phyloP scores from a whole-genome alignment of 108 stramenopile genomes.

The Cyclotella baltica region DNA sequence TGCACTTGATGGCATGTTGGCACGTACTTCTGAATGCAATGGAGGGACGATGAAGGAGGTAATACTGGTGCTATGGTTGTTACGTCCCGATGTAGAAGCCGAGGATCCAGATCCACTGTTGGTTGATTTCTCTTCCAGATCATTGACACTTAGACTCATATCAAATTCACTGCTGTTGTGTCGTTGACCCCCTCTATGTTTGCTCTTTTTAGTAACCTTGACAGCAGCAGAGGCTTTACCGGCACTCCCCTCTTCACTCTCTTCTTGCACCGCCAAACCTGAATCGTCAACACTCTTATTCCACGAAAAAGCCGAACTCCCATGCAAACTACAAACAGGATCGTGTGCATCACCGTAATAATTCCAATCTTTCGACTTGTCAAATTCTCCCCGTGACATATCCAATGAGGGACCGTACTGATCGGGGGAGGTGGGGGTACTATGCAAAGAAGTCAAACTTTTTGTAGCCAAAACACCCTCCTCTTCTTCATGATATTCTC shows the following conservation, averaged over 20 bases:
- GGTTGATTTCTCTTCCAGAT: background rate
- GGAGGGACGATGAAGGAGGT: background rate
- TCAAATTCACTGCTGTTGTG: background rate
- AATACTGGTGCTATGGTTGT: background rate
- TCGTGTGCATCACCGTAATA: background rate
- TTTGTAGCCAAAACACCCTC: background rate
- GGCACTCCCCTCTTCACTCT: background rate
- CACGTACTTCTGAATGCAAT: conserved; percentile 5
- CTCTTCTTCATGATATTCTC: background rate
- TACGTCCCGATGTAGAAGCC: background rate
- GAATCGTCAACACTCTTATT: background rate
- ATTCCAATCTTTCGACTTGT: conserved; percentile 2
- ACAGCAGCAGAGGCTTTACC: background rate
- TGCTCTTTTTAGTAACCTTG: background rate
- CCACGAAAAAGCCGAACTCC: background rate
- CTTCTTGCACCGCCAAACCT: background rate
- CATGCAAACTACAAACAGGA: background rate
- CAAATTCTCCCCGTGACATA: too few species aligned
- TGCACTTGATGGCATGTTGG: background rate
- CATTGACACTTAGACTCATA: background rate
- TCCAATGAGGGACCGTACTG: too few species aligned
- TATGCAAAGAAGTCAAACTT: background rate
- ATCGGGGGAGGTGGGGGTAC: too few species aligned
- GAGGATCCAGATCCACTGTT: background rate
- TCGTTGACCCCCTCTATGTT: background rate